Evolutionary conservation across 352 stramenopile species (phyloP).

Genomic region (Pythium vanterpoolii): DNA sequence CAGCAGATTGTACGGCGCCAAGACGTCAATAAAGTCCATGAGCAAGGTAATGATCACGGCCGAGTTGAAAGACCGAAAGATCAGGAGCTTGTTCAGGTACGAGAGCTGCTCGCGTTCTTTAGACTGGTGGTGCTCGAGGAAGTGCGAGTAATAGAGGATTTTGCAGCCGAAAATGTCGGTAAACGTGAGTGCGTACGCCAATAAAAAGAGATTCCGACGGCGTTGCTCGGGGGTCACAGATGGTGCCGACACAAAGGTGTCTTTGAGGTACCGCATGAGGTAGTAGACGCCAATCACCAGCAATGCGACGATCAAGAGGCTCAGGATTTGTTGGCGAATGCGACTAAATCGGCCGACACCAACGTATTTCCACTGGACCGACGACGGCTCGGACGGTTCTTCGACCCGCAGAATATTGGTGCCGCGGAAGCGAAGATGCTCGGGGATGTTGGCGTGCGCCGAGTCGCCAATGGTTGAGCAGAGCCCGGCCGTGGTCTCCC

Average conservation of each 20-base stretch:
- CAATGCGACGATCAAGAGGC: conserved; percentile 35
- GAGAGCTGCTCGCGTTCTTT: conserved; percentile 70
- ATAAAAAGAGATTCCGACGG: conserved; percentile 43
- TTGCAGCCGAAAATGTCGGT: conserved; percentile 67
- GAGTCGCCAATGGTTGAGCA: conserved; percentile 45
- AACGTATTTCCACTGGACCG: conserved; percentile 69
- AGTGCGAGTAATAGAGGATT: conserved; percentile 51
- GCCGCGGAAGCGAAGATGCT: conserved; percentile 56
- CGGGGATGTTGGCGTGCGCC: conserved; percentile 24
- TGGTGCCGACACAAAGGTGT: conserved; percentile 29
- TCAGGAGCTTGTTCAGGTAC: conserved; percentile 75
- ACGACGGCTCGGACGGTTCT: conserved; percentile 59
- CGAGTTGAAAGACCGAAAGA: conserved; percentile 71
- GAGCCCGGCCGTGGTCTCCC: conserved; percentile 45
- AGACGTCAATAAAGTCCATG: conserved; percentile 66
- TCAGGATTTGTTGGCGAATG: conserved; percentile 45
- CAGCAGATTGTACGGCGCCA: conserved; percentile 61
- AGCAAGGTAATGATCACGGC: conserved; percentile 75
- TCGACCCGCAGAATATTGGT: conserved; percentile 68
- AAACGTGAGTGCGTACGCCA: conserved; percentile 47
- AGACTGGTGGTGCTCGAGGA: conserved; percentile 57
- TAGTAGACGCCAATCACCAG: conserved; percentile 60
- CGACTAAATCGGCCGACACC: conserved; percentile 36
- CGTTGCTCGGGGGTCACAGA: conserved; percentile 25
- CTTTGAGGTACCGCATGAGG: conserved; percentile 39